Evolutionary conservation across 805 yeast species (phyloP).

Genomic region (Cyberlindnera subsufficiens): DNA sequence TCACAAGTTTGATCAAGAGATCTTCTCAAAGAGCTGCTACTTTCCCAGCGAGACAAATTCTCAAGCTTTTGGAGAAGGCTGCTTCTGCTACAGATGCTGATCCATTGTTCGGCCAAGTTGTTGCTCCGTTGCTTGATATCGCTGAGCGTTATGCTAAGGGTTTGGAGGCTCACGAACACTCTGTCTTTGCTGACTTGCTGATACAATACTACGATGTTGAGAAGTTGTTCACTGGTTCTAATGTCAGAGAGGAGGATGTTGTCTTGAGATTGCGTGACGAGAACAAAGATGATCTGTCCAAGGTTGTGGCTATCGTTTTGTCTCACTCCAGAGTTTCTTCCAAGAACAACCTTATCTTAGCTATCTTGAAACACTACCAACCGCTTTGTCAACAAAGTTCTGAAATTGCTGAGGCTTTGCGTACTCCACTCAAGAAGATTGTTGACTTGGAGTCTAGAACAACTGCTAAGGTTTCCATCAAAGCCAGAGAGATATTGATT

Average conservation of each 20-base stretch:
- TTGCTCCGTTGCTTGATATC: conserved; percentile 69
- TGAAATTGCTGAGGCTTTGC: conserved; percentile 60
- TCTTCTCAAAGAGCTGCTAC: conserved; percentile 61
- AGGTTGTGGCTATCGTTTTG: conserved; percentile 67
- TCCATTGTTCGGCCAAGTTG: conserved; percentile 47
- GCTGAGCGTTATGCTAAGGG: conserved; percentile 71
- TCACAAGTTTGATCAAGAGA: conserved; percentile 63
- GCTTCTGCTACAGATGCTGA: conserved; percentile 46
- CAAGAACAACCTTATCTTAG: conserved; percentile 83
- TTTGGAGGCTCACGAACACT: conserved; percentile 75
- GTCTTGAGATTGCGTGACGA: conserved; percentile 84
- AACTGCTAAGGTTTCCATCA: conserved; percentile 88
- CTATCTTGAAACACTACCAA: conserved; percentile 78
- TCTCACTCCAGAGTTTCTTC: conserved; percentile 94
- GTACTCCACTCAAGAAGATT: conserved; percentile 66
- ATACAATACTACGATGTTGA: conserved; percentile 75
- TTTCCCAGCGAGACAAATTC: conserved; percentile 88
- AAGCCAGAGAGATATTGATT: conserved; percentile 92
- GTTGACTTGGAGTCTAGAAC: conserved; percentile 88
- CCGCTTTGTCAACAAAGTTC: conserved; percentile 71
- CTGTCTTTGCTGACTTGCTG: conserved; percentile 63
- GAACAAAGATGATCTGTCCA: conserved; percentile 65
- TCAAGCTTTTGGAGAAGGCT: conserved; percentile 64
- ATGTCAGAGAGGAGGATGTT: conserved; percentile 82
- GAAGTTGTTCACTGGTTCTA: conserved; percentile 67